Base-by-base conservation (phyloP, 1,284 basidiomycete genomes). In the Vanrija sp. region DNA sequence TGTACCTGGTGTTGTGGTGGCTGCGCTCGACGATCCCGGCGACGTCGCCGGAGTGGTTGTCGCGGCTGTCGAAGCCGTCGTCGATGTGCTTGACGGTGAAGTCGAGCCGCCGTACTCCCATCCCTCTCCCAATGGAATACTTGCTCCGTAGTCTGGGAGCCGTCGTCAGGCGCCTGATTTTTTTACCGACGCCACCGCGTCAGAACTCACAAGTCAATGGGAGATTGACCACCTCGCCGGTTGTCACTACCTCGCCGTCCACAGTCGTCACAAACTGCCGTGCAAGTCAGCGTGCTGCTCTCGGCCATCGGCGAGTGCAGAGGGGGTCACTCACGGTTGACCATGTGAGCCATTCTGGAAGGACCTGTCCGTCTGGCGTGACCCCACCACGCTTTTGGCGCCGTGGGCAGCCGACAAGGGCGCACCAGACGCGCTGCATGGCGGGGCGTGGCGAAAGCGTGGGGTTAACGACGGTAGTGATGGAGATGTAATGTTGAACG, bases 331-430 rank as follows among this genome's bases (percentile, higher is more conserved):
- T 48, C 41, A 64, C 64, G 47, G 49, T 44, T 9, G 59, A 55
- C 53, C 60, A 66, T 1, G 60, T 54, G 36, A 66, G 51, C 64
- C 64, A 66, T 35, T 58, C 58, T 41, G 64, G 64, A 14, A 66
- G 47, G 23, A 31, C 53, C 45, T 66, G 64, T 3, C 64, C 64
- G 41, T 66, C 54, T 12, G 64, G 64, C 37, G 51, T 57, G 45
- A 53, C 25, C 37, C 54, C 51, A 4, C 24, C 45, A n/a, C 50
- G 43, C 24, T 46, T 46, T 24, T 38, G 38, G 22, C 18, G 45
- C 15, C 37, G 36, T 18, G 49, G 53, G 45, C 57, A 59, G 41
- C 57, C 53, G 36, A 59, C 47, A 15, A 59, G 10, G 18, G 50
- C 53, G 48, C 57, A 59, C 57, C 57, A 55, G 5, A 59, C n/a